Base-by-base conservation (phyloP, 1,139 yeast species). In the Waltiozyma sp. region DNA sequence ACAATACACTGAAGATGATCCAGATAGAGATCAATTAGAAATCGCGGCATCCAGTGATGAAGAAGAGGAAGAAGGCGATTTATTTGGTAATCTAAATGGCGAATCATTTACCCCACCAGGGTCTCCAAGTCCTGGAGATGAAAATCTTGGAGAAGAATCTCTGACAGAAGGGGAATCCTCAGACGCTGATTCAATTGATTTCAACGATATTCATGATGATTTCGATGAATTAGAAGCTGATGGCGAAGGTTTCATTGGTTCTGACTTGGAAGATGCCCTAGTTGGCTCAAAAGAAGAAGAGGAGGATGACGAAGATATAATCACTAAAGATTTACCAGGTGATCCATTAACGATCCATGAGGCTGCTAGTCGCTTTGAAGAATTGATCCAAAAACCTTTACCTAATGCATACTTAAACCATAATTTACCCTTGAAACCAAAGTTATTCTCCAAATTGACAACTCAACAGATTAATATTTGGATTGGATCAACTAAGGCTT, bases 401-500 rank as follows among this genome's bases (percentile, higher is more conserved):
- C 69, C 80, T 1, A 65, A 65, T 38, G 57, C 77, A 19, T 51
- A 65, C 16, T 45, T 52, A 1, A 37, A 51, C 15, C 42, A 46
- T 16, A 40, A 33, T 0, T 55, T 77, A 11, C 74, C 80, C 1
- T 51, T 71, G 15, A 54, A 56, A 6, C 80, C 80, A 0, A 48
- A 52, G 1, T 56, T 74, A 4, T 59, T 78, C 34, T 47, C 59
- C 8, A 57, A 57, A 2, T 59, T 80, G 14, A 60, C 73, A 2
- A 80, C 88, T 1, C 89, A 82, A 58, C 89, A 81, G 55, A 75
- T 82, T 37, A 82, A 82, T 55, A 59, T 81, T 13, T 82, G 91
- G 91, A 68, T 80, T 64, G 89, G 89, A 1, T 61, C 64, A 10
- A 35, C 37, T 9, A 35, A 35, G 23, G 5, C 23, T 18, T 10